Percentiles rank a stretch among this genome's conserved stretches.
Conservation (phyloP, 768 basidiomycete genomes). For the Mycena polygramma region DNA sequence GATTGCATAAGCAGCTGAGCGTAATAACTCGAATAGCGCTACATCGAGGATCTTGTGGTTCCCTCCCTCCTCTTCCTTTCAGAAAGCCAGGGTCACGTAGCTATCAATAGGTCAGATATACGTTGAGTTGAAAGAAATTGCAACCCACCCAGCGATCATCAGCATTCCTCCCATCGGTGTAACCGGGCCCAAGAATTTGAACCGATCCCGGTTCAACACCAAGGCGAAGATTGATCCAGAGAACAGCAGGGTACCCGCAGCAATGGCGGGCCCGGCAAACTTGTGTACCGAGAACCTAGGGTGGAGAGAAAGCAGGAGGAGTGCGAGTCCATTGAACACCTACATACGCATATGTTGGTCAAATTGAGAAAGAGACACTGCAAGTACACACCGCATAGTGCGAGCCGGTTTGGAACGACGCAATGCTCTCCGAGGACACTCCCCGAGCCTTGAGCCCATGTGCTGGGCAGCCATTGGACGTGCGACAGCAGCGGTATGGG, state of each 20-base stretch:
- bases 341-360: slow-evolving; percentile 44
- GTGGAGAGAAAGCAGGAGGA: slow-evolving; percentile 74
- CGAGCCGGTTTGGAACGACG: slow-evolving; percentile 74
- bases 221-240: slow-evolving; percentile 73
- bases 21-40: background rate
- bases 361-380: background rate
- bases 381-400: slow-evolving; percentile 65
- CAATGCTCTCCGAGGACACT: slow-evolving; percentile 64
- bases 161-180: slow-evolving; percentile 75
- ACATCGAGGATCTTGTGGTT: background rate
- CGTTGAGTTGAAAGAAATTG: background rate
- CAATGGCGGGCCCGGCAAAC: slow-evolving; percentile 79
- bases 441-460: slow-evolving; percentile 69
- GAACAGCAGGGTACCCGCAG: slow-evolving; percentile 68
- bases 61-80: slow-evolving; percentile 13
- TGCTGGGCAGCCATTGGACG: slow-evolving; percentile 44
- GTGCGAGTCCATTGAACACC: slow-evolving; percentile 78
- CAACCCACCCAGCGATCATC: slow-evolving; percentile 77
- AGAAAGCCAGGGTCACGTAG: slow-evolving; percentile 67
- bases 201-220: slow-evolving; percentile 63
- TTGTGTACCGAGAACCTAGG: slow-evolving; percentile 68
- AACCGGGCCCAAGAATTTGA: slow-evolving; percentile 70
- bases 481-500: slow-evolving; percentile 1
- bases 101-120: slow-evolving; percentile 46
- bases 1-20: background rate